Evolutionary conservation across 163 green algal genomes (phyloP), one percentile per base, ranked within the genome.

Genomic region (Smithsoniella earleae): DNA sequence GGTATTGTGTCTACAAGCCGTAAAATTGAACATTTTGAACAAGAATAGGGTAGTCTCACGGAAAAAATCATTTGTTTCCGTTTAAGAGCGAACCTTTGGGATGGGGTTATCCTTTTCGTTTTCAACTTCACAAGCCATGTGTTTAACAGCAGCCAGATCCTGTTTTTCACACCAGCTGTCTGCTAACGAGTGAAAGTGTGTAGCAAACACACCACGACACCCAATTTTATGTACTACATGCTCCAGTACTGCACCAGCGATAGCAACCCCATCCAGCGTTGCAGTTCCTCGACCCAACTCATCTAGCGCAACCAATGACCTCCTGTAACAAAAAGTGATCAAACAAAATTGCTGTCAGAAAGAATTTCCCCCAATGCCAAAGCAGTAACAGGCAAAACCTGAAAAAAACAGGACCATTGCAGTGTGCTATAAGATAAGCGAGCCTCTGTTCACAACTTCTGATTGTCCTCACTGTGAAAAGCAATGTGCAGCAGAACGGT

Each of bases 241-340:
- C 28, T 88, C 46, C 28, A 96, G 82, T 43, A 96, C 89, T 1
- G 91, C 88, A 10, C 80, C 86, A 30, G 94, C 94, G 40, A 99
- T 96, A 76, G 94, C 93, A 6, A 88, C 86, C 16, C 94, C 85
- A 76, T 99, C 94, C n/a, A 87, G 81, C 1, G 94, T 99, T 28
- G 91, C 83, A 4, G 94, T 99, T 36, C 94, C 94, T 6, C 94
- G 75, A 1, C 94, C 94, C 46, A 99, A 85, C 83, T 99, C 94
- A 73, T 99, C 94, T 76, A 98, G 82, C 0, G 86, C 90, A 44
- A 98, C 92, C 36, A 95, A 82, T 36, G 78, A 69, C n/a, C 58
- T 8, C 58, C 58, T 69, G 58, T 31, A 64, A n/a, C n/a, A n/a
- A n/a, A n/a, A n/a, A n/a, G n/a, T n/a, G n/a, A n/a, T n/a, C n/a